These are phyloP conservation scores for Peniophora sp. DNA, from an alignment of 1,284 basidiomycete species.

Conservation along the genomic window DNA sequence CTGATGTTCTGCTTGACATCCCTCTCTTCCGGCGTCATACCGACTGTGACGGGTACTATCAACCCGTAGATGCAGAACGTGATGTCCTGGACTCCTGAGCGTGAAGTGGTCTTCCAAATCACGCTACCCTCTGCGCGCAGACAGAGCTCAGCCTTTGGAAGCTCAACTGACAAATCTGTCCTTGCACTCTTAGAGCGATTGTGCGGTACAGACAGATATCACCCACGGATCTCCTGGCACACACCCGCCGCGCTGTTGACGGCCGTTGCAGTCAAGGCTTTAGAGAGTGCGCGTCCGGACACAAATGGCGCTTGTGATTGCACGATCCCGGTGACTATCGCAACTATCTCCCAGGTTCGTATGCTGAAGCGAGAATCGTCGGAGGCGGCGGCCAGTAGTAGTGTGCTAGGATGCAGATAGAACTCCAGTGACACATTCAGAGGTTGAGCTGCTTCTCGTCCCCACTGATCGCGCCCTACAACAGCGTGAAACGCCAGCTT, in stretches of 20 bases:
- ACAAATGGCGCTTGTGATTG: slow-evolving; percentile 3
- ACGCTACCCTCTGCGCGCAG: slow-evolving; percentile 8
- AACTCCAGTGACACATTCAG: slow-evolving; percentile 7
- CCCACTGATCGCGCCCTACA: slow-evolving; percentile 1
- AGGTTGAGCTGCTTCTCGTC: slow-evolving; percentile 1
- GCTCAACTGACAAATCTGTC: slow-evolving; percentile 1
- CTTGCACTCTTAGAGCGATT: too few species aligned
- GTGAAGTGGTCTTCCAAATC: slow-evolving; percentile 7
- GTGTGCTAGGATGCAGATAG: slow-evolving; percentile 7
- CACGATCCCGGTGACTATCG: slow-evolving; percentile 3
- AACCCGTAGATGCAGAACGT: slow-evolving; percentile 4
- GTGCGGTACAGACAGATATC: slow-evolving; percentile 1
- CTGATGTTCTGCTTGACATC: slow-evolving; percentile 6
- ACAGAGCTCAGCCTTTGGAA: slow-evolving; percentile 3
- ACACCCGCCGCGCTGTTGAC: slow-evolving; percentile 1
- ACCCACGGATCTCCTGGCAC: slow-evolving; percentile 3
- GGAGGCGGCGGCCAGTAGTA: slow-evolving; percentile 9
- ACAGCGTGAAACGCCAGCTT: neutral
- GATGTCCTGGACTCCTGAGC: slow-evolving; percentile 1
- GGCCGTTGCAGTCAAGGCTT: slow-evolving; percentile 1
- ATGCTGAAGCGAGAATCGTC: slow-evolving; percentile 10
- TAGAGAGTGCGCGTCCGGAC: slow-evolving; percentile 6
- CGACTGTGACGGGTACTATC: slow-evolving; percentile 6
- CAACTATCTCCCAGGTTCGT: slow-evolving; percentile 6
- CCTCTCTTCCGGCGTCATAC: slow-evolving; percentile 2